Evolutionary conservation across 139 green algal species (phyloP).

Genomic region (Deuterostichococcus epilithicus): DNA sequence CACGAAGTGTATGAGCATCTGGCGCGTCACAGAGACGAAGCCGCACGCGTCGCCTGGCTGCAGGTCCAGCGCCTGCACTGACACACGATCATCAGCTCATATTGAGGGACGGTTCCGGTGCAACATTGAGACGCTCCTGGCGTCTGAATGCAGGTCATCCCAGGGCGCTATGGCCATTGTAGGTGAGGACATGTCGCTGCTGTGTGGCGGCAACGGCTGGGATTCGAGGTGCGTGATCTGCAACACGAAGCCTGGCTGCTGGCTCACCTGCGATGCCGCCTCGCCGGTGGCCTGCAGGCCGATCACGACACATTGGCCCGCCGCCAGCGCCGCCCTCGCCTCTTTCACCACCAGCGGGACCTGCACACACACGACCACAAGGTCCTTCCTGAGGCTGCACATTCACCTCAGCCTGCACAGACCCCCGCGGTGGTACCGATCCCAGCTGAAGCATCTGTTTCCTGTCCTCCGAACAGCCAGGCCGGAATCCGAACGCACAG

Average conservation of each 20-base stretch:
- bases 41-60: conserved; percentile 50
- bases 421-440: neutral
- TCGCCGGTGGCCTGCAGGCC: conserved; percentile 69
- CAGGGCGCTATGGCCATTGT: too few relatives aligned
- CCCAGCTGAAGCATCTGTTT: too few relatives aligned
- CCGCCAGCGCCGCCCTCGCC: conserved; percentile 50
- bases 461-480: too few relatives aligned
- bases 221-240: conserved; percentile 27
- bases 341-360: conserved; percentile 64
- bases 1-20: conserved; percentile 77
- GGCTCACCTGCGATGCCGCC: conserved; percentile 25
- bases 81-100: too few relatives aligned
- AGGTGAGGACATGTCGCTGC: too few relatives aligned
- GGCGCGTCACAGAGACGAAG: conserved; percentile 66
- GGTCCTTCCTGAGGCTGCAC: neutral
- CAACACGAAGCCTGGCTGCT: neutral
- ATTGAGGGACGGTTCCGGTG: too few relatives aligned
- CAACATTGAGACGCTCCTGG: too few relatives aligned
- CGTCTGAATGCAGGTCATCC: too few relatives aligned
- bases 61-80: conserved; percentile 34
- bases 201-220: too few relatives aligned
- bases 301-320: conserved; percentile 69
- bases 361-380: conserved; percentile 24
- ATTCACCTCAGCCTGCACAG: neutral
- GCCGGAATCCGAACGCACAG: too few relatives aligned